Conservation (phyloP, 805 yeast species). For the Wickerhamomyces chambardii region DNA sequence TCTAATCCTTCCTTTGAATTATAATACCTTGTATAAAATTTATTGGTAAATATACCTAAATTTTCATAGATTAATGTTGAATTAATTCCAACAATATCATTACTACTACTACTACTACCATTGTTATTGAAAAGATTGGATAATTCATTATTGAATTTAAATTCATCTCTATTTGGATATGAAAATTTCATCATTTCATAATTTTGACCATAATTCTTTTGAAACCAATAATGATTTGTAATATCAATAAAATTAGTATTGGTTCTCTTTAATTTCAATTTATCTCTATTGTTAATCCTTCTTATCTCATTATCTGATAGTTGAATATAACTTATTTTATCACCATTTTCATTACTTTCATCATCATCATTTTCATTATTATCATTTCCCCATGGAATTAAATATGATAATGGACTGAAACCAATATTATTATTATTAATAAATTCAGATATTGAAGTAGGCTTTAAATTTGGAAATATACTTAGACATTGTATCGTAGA, state of each 20-base stretch:
- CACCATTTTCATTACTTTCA: no score
- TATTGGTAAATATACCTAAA: conserved; percentile 52
- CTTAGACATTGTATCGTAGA: no score
- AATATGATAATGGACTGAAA: no score
- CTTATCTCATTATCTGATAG: no score
- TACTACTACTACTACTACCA: no score
- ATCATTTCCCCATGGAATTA: no score
- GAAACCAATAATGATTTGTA: conserved; percentile 44
- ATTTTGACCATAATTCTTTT: conserved; percentile 8
- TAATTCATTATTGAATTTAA: no score
- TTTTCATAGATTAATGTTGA: conserved; percentile 37
- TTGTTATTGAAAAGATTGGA: conserved; percentile 19
- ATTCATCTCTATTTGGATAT: background rate
- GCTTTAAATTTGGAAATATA: no score
- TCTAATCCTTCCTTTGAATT: conserved; percentile 62
- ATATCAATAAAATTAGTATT: conserved; percentile 58
- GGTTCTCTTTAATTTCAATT: conserved; percentile 31
- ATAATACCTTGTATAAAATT: conserved; percentile 68
- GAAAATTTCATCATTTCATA: conserved; percentile 6
- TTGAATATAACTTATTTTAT: no score
- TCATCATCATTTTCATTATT: no score
- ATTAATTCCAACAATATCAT: conserved; percentile 33
- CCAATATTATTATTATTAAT: no score
- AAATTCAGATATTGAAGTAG: no score
- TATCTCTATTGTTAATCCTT: conserved; percentile 25